Evolutionary conservation across 441 rosid genomes (phyloP), one percentile per base, ranked within the genome.

Genomic region (Gossypium davidsonii): DNA sequence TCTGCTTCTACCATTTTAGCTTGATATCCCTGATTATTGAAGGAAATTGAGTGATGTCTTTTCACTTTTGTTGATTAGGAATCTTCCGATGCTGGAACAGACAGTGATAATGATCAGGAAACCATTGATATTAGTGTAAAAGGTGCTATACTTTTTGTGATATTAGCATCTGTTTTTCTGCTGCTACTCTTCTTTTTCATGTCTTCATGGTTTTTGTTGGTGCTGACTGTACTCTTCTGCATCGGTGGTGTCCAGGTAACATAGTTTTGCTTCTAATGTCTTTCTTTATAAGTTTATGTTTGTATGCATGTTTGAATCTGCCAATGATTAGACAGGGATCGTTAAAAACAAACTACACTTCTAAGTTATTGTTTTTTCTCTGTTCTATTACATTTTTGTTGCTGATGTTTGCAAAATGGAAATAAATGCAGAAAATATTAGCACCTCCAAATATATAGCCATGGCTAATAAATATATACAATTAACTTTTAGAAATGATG

Each of bases 101-200:
- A 64, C 70, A 88, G 85, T 78, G 93, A 87, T 75, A 89, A 86
- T 53, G 97, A 91, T 71, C 78, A 83, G 59, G 99, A 93, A 74
- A 71, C 82, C 59, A 79, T 96, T 74, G 95, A 96, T 80, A 93
- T 96, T 74, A 89, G 82, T 80, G 97, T 86, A 46, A 89, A 37
- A 85, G 89, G 94, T 80, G 99, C 99, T 78, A 61, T 96, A 55
- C 37, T 86, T 77, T 96, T 96, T 86, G 96, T 96, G 74, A 81
- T 93, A 73, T 67, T 90, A 71, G 97, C 99, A 49, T 96, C 99
- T 3, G 76, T 93, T 42, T 91, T 96, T 83, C 87, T 96, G 67
- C 79, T 96, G 79, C 85, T 90, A 75, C 98, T 96, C 49, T 93
- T 80, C 86, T 96, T 90, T 81, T 93, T 93, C 78, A 93, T 65